Evolutionary conservation across 176 grass and related monocot species (phyloP), one percentile per base, ranked within the genome.

Genomic region (Saccharum officinarum): DNA sequence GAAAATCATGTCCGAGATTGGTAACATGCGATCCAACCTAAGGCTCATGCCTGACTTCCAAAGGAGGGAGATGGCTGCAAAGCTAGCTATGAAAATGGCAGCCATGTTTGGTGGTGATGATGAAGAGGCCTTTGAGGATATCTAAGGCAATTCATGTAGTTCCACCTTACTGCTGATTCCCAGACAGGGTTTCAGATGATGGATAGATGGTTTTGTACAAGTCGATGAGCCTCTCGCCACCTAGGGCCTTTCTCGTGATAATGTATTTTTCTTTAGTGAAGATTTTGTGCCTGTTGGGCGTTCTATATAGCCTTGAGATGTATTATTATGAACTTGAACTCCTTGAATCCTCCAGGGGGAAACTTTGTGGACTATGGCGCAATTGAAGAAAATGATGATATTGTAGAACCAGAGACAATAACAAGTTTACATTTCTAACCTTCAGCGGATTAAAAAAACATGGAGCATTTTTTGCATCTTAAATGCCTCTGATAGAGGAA

Each of bases 81-180:
- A 94, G 50, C 69, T 92, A 84, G 94, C 94, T 14, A 94, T 94
- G 89, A 94, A 90, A 88, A 99, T 96, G 97, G 97, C 97, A 36
- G 23, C 86, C 66, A 94, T 94, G 93, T 99, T 96, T 87, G 90
- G 86, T 84, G 90, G 74, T 71, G 87, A 82, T 11, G 96, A 98
- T 5, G 88, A 95, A 55, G 93, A 94, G 55, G 91, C 60, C 66
- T 76, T 80, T 55, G 40, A 87, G 26, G 85, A 74, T 70, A 64
- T 75, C 40, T 91, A 71, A 86, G 76, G 25, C 28, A 60, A 46
- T 44, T 76, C 63, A 82, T 69, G 63, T 17, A 77, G 15, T 38
- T 54, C 6, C 28, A 42, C 10, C 61, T 5, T 67, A 66, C 37
- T n/a, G 10, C 15, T 67, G 46, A n/a, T 59, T 47, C 34, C 12